Evolutionary conservation across 805 yeast genomes (phyloP), one percentile per base, ranked within the genome.

Genomic region (Priceomyces castillae): DNA sequence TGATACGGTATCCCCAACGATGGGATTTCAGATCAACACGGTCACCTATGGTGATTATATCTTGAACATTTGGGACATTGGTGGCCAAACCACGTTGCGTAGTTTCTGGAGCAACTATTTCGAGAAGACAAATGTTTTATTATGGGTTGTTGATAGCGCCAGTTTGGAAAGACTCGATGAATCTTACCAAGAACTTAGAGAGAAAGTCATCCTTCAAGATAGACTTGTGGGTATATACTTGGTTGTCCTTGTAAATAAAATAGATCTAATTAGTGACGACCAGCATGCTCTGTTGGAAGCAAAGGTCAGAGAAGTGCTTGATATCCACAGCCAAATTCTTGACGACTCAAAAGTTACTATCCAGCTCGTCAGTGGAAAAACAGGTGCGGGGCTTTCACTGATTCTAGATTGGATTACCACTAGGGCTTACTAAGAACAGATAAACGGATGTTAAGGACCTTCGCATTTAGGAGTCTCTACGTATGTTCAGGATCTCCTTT

Each of bases 1-100:
- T 5, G 53, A 59, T 6, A 68, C 67, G n/a, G 81, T 90, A 4
- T 76, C 87, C 7, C 97, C 98, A 0, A 90, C 98, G 0, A 77
- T 90, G 74, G 98, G 98, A 12, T 92, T 90, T 63, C 84, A 81
- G 53, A 92, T 90, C 49, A 75, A 78, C 39, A 80, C 90, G 1
- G 54, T 86, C 1, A 54, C 60, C 1, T 64, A 69, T 48, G 47
- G 61, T 1, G 73, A 67, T 2, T 74, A 62, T 51, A 73, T 71
- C 30, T 57, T 85, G 40, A 82, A 82, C 49, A 59, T 84, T 23
- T 85, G 95, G 98, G 96, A 88, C 57, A 81, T 90, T 10, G 98
- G 98, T 4, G 98, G 76, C 0, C 76, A 71, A 47, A 58, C 61
- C 9, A 65, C 67, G 39, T 51, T 71, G 16, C 61, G 76, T 14